Conservation (phyloP, 805 yeast genomes). For the Hanseniaspora hatyaiensis region DNA sequence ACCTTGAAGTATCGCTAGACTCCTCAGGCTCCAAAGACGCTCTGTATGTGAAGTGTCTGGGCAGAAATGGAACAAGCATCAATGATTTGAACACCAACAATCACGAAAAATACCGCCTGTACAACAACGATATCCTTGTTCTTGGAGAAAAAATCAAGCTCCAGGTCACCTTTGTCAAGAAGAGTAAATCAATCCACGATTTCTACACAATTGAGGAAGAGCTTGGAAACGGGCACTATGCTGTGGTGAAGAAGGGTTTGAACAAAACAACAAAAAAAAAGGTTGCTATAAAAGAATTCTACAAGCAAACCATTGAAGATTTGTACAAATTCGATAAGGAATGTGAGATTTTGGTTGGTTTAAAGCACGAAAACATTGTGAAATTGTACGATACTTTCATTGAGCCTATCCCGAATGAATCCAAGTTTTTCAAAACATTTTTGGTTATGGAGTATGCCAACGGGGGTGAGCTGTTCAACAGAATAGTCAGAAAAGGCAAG, state of each 20-base stretch:
- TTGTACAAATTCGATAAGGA: conserved; percentile 37
- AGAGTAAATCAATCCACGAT: conserved; percentile 41
- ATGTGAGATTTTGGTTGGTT: conserved; percentile 49
- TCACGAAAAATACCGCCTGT: conserved; percentile 1
- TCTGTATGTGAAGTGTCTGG: conserved; percentile 10
- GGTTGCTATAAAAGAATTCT: conserved; percentile 67
- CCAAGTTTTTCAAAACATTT: conserved; percentile 34
- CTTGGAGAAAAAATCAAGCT: conserved; percentile 19
- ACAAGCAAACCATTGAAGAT: conserved; percentile 39
- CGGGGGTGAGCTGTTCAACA: conserved; percentile 64
- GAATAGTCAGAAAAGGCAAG: conserved; percentile 54
- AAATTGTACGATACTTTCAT: conserved; percentile 48
- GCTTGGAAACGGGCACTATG: conserved; percentile 69
- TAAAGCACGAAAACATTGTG: conserved; percentile 62
- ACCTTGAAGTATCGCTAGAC: conserved; percentile 26
- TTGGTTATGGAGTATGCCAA: conserved; percentile 62
- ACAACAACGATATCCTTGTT: conserved; percentile 13
- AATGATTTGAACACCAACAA: conserved; percentile 1
- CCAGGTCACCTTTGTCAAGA: conserved; percentile 17
- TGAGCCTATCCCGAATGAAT: conserved; percentile 39
- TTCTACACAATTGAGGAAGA: conserved; percentile 41
- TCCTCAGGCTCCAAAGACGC: not conserved
- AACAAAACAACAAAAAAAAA: conserved; percentile 45
- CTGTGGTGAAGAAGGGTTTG: conserved; percentile 62
- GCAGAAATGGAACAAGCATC: conserved; percentile 12